Evolutionary conservation across 306 rosid genomes (phyloP), one percentile per base, ranked within the genome.

Genomic region (Pterocarpus santalinus): DNA sequence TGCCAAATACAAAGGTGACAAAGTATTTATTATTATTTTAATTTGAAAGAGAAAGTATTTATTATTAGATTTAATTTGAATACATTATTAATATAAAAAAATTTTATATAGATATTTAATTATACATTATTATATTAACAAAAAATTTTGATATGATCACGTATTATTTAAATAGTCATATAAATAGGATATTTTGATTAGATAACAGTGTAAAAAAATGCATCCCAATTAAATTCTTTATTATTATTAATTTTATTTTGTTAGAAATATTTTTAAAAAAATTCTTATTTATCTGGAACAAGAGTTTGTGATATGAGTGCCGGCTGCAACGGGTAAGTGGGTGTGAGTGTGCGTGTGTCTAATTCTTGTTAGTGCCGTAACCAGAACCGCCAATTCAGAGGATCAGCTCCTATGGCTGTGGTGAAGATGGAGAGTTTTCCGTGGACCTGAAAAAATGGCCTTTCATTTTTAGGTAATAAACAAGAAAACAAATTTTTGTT

Each of bases 371-470:
- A 64, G 38, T 63, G 78, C 34, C 71, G 71, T 70, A 51, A 66
- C 28, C 52, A 55, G 5, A 81, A 66, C 9, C 57, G 43, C 47
- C 78, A 69, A 61, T 10, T 51, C 43, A 4, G 41, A 16, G 60
- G 52, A 14, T 60, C 63, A 75, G 38, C 66, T 39, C 56, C 5
- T 65, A 56, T 71, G 80, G 83, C 30, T 83, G 66, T 55, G 72
- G 43, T 72, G 72, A 61, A 61, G 9, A 36, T 36, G 5, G 41
- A 67, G 8, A 69, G 12, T 51, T 74, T 79, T 69, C 39, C 74
- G 73, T 66, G 55, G 77, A 57, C 72, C 77, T 5, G 14, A 58
- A 60, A 83, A 78, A 30, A 22, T 78, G 58, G 11, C 12, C 8
- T 11, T 62, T 63, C 55, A 22, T 49, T 57, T 80, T 58, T 8